Conservation (phyloP, 2,329 filamentous ascomycete species). For the Clonostachys rhizophaga region DNA sequence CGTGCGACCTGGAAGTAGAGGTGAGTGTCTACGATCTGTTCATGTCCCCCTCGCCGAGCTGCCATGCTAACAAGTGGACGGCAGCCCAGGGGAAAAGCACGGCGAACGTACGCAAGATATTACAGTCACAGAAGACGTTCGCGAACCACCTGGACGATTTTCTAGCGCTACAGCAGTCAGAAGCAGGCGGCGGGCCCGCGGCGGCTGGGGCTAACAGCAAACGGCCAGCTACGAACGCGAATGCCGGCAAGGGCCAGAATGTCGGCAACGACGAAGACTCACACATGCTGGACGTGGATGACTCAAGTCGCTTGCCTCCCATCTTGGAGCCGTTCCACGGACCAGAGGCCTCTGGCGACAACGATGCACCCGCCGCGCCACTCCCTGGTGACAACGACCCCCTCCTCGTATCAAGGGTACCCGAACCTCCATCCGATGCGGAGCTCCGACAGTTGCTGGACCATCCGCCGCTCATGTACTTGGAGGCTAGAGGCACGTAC, state of each 20-base stretch:
- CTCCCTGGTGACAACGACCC: slow-evolving; percentile 50
- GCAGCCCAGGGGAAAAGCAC: slow-evolving; percentile 54
- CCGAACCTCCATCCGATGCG: slow-evolving; percentile 49
- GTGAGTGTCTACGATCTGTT: slow-evolving; percentile 16
- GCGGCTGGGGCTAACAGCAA: slow-evolving; percentile 20
- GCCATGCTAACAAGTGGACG: not conserved
- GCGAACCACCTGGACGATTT: slow-evolving; percentile 79
- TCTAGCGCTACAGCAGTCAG: slow-evolving; percentile 52
- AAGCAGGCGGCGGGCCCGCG: slow-evolving; percentile 26
- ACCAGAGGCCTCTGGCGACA: slow-evolving; percentile 6
- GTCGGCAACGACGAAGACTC: slow-evolving; percentile 14
- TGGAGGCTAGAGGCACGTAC: slow-evolving; percentile 52
- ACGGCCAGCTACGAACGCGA: slow-evolving; percentile 14
- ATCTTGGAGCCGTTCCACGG: not conserved
- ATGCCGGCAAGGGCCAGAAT: slow-evolving; percentile 9
- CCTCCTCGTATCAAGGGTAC: slow-evolving; percentile 54
- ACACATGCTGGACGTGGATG: slow-evolving; percentile 14
- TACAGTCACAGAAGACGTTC: slow-evolving; percentile 79
- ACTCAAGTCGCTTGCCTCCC: too few species aligned
- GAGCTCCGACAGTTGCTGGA: slow-evolving; percentile 62
- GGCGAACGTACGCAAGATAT: slow-evolving; percentile 68
- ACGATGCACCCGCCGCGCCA: slow-evolving; percentile 20
- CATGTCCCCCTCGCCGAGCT: not conserved
- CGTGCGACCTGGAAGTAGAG: slow-evolving; percentile 37
- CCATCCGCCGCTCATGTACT: slow-evolving; percentile 63